phyloP scores from a whole-genome alignment of 257 asterid genomes.

The Ehretia macrophylla region DNA sequence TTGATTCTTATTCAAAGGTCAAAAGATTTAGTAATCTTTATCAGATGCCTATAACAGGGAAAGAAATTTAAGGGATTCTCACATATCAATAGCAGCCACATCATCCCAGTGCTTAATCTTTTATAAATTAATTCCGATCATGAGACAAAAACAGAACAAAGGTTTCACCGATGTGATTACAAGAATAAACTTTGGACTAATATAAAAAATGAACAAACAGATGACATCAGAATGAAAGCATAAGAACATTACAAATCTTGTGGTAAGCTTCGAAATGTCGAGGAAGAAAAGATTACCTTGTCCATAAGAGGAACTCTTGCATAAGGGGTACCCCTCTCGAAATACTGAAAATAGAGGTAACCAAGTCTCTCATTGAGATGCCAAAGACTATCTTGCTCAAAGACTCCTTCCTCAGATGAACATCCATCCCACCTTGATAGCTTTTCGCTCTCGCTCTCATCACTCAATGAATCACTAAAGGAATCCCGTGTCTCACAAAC shows the following conservation, averaged over 20 bases:
- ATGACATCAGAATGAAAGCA: not conserved
- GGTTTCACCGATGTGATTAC: not conserved
- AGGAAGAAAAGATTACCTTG: conserved; percentile 27
- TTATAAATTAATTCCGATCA: not conserved
- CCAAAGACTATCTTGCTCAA: conserved; percentile 33
- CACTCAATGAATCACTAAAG: conserved; percentile 51
- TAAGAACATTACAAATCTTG: not conserved
- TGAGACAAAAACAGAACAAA: not conserved
- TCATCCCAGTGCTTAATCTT: not conserved
- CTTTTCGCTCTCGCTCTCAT: conserved; percentile 55
- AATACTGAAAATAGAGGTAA: conserved; percentile 37
- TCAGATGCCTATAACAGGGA: conserved; percentile 12
- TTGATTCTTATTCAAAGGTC: conserved; percentile 14
- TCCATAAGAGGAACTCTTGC: conserved; percentile 57
- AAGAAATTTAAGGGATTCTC: conserved; percentile 5
- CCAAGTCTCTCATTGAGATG: conserved; percentile 44
- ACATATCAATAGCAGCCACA: conserved; percentile 5
- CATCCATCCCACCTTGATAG: conserved; percentile 54
- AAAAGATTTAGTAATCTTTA: conserved; percentile 17
- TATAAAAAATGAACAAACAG: not conserved
- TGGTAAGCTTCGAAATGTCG: not conserved
- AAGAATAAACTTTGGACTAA: not conserved
- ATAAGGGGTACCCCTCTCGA: conserved; percentile 49
- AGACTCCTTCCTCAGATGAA: conserved; percentile 48
- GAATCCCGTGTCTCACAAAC: conserved; percentile 45